These are phyloP conservation scores for Incumbomyces delicatus DNA, from an alignment of 2,329 filamentous ascomycete species.

Conservation along the genomic window DNA sequence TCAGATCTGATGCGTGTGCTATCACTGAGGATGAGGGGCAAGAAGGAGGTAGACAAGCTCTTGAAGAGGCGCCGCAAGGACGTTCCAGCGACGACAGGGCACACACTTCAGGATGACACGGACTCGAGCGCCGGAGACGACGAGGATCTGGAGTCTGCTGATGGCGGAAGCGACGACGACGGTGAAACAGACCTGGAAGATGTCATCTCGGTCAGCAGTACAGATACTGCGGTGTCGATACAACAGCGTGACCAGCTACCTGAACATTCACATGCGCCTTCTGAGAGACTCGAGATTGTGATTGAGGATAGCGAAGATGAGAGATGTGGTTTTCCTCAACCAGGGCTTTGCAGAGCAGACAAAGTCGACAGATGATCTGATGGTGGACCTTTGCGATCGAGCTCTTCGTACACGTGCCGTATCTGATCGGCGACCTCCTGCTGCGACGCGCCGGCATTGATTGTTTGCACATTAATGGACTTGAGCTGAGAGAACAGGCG, in stretches of 20 bases:
- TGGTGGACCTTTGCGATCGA: conserved; percentile 12
- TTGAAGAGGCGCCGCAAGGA: conserved; percentile 45
- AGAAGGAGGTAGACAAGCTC: conserved; percentile 59
- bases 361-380: conserved; percentile 25
- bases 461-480: conserved; percentile 41
- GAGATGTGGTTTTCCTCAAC: conserved; percentile 7
- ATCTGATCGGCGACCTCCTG: conserved; percentile 42
- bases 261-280: not conserved
- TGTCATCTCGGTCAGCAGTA: conserved; percentile 19
- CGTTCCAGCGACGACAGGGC: conserved; percentile 24
- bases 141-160: conserved; percentile 11
- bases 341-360: conserved; percentile 16
- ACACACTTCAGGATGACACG: conserved; percentile 12
- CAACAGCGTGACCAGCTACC: no score
- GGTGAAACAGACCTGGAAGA: conserved; percentile 23
- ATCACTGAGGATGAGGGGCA: conserved; percentile 60
- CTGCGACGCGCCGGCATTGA: conserved; percentile 45
- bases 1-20: conserved; percentile 71
- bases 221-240: conserved; percentile 6
- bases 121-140: conserved; percentile 15
- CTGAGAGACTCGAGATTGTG: conserved; percentile 29
- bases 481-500: conserved; percentile 37
- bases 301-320: conserved; percentile 50
- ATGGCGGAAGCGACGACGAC: conserved; percentile 11
- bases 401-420: conserved; percentile 9